Base-by-base conservation (phyloP, 73 alveolate genomes). In the Paramecium octaurelia region DNA sequence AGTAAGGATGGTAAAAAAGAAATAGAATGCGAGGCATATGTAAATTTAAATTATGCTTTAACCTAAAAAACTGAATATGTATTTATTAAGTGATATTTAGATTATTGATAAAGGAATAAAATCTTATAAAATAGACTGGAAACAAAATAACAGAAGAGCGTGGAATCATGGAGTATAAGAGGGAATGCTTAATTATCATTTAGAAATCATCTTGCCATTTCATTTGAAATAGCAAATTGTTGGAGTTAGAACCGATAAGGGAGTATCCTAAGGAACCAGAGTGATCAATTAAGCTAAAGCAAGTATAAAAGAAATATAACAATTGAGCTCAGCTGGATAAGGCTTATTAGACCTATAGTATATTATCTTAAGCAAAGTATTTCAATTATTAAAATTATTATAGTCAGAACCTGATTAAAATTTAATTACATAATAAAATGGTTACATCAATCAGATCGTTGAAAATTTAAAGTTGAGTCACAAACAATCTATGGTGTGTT, bases 221-320 rank as follows among this genome's bases (percentile, higher is more conserved):
- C 77, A 89, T 73, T 48, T 89, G 27, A 40, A 89, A 23, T 48
- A 89, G 48, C 18, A 24, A 42, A 27, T 89, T 14, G 94, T 89
- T 1, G 98, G 98, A 27, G 96, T 94, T 14, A 54, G 92, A 44
- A 95, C 98, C 6, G 96, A 95, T 36, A 94, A 86, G 50, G 98
- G 98, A n/a, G 88, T 94, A 18, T 48, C 77, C 44, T 92, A 94
- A 76, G 96, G 86, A 85, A 94, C 96, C 90, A 91, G 83, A 59
- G 93, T 75, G 18, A 91, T 50, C 42, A 76, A 59, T 90, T 91
- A 31, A 36, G 77, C 71, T 2, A 36, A 69, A 77, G 60, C 40
- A 42, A 24, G 50, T 43, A 36, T 31, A 27, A 85, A 23, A 10
- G 85, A 27, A 70, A 88, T 34, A 11, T 68, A 73, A 57, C 21